Base-by-base conservation (phyloP, 2,329 filamentous ascomycete species). In the Fusarium robinianum region DNA sequence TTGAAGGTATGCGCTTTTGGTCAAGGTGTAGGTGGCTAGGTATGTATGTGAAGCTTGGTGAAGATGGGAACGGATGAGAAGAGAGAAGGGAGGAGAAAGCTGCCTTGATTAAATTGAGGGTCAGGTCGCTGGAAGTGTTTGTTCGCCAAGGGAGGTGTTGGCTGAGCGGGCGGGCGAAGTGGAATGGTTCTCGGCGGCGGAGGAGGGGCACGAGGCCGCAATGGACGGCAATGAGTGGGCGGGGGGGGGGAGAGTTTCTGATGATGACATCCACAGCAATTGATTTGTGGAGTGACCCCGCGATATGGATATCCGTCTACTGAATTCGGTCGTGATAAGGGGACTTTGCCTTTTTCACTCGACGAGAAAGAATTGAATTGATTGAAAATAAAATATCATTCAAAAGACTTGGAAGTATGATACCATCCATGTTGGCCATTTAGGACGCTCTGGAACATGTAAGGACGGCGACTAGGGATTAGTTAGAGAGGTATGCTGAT, bases 191-290 rank as follows among this genome's bases (percentile, higher is more conserved):
- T 23, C 24, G 47, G 39, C 36, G 23, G 39, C 36, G 32, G 36
- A 55, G 29, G 52, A 55, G 51, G 51, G 51, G 47, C 51, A 55
- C 47, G 51, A 55, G 51, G 51, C 55, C 41, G 34, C 38, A 35
- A 37, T 37, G 30, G 34, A 33, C 38, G 17, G 11, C 23, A 25
- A 46, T 54, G 51, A 52, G 35, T 52, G 51, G 52, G 52, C 30
- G 42, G 42, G 42, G 36, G 29, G 32, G 22, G 15, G 42, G 36
- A 26, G 32, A 19, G 15, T 37, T 51, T 53, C 46, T 37, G 37
- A 52, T 54, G 51, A 55, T 55, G 52, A 55, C 51, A 55, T 55
- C 39, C 34, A 16, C 24, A 18, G 36, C n/a, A n/a, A n/a, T n/a
- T n/a, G 41, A 45, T 34, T 40, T 29, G 51, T 52, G 51, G 51